These are phyloP conservation scores for Quercus suber DNA, from an alignment of 306 rosid genomes.

Conservation along the genomic window DNA sequence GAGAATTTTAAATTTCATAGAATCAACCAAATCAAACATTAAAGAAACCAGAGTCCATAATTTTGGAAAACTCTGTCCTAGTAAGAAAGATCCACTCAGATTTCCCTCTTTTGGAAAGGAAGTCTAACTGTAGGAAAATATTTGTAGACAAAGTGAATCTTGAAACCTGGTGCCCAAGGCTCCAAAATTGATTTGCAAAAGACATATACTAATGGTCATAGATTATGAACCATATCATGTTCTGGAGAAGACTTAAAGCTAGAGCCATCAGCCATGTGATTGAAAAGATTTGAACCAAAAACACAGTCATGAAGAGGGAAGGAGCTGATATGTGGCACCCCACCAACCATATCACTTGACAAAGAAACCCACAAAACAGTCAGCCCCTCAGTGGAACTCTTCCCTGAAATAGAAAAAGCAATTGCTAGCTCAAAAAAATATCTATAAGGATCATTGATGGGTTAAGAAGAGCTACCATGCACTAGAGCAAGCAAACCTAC, in stretches of 20 bases:
- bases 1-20: neutral
- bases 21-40: neutral
- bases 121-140: conserved; percentile 1
- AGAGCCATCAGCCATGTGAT: conserved; percentile 25
- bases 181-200: conserved; percentile 10
- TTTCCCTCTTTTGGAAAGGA: conserved; percentile 1
- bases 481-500: conserved; percentile 12
- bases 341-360: conserved; percentile 3
- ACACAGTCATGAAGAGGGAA: conserved; percentile 10
- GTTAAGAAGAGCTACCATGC: conserved; percentile 5
- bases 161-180: neutral
- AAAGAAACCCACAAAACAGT: conserved; percentile 16
- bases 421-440: conserved; percentile 10
- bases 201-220: neutral
- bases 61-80: neutral
- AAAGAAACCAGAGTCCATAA: neutral
- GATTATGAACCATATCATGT: conserved; percentile 15
- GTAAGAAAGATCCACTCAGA: neutral
- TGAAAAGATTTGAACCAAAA: conserved; percentile 27
- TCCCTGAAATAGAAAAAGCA: conserved; percentile 8
- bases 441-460: conserved; percentile 4
- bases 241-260: conserved; percentile 19
- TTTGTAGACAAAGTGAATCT: neutral
- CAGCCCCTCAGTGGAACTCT: neutral
- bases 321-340: conserved; percentile 8